phyloP scores from a whole-genome alignment of 768 basidiomycete genomes.

The Suillus discolor region DNA sequence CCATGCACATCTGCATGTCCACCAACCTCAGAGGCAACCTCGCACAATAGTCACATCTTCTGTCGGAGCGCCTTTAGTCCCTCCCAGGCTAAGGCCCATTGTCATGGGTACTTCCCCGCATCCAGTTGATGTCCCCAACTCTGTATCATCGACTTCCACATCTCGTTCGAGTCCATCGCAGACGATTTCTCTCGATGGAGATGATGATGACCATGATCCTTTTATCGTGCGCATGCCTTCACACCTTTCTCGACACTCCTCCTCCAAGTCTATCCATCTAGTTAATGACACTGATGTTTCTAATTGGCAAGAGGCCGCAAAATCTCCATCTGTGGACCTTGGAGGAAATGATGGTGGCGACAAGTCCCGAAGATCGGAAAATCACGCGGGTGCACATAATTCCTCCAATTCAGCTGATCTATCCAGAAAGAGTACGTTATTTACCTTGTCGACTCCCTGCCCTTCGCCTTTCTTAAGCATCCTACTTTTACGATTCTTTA shows the following conservation, averaged over 20 bases:
- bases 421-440: slow-evolving; percentile 42
- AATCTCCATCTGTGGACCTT: slow-evolving; percentile 13
- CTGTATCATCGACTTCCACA: slow-evolving; percentile 10
- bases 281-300: slow-evolving; percentile 35
- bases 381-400: slow-evolving; percentile 11
- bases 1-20: slow-evolving; percentile 17
- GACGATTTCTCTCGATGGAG: slow-evolving; percentile 17
- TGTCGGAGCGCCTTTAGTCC: slow-evolving; percentile 15
- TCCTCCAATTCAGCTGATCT: slow-evolving; percentile 30
- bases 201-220: slow-evolving; percentile 39
- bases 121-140: not conserved
- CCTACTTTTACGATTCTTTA: not conserved
- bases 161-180: slow-evolving; percentile 7
- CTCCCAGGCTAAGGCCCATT: slow-evolving; percentile 18
- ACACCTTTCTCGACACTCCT: slow-evolving; percentile 33
- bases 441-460: slow-evolving; percentile 14
- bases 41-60: slow-evolving; percentile 13
- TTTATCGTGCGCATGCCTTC: slow-evolving; percentile 45
- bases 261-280: slow-evolving; percentile 25
- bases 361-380: not conserved
- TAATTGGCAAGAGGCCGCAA: slow-evolving; percentile 50
- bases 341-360: not conserved
- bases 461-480: not conserved
- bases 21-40: slow-evolving; percentile 24
- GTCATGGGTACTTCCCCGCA: slow-evolving; percentile 13